Evolutionary conservation across 116 monocot genomes (phyloP).

Genomic region (Dioscorea cayenensis): DNA sequence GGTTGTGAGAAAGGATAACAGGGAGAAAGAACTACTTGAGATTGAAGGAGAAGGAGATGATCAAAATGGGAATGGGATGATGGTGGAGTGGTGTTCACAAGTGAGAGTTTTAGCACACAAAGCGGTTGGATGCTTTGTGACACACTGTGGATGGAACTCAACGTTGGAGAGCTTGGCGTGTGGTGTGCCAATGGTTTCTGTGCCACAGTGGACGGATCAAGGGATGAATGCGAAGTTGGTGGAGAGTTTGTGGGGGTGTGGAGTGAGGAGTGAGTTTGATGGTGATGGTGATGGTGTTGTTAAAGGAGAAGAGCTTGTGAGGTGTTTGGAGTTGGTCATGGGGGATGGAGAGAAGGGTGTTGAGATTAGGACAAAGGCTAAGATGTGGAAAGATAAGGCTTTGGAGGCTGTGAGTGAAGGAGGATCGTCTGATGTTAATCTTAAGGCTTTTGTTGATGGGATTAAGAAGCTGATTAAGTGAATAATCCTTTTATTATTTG

Average conservation of each 20-base stretch:
- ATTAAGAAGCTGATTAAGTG: neutral
- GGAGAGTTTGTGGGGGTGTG: conserved; percentile 22
- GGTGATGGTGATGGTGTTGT: conserved; percentile 11
- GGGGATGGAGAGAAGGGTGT: conserved; percentile 17
- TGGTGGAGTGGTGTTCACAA: conserved; percentile 32
- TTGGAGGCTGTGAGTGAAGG: neutral
- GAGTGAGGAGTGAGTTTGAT: conserved; percentile 14
- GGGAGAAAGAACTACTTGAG: neutral
- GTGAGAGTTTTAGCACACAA: conserved; percentile 15
- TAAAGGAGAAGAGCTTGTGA: conserved; percentile 9
- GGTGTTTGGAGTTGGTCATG: conserved; percentile 34
- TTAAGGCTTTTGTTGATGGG: conserved; percentile 2
- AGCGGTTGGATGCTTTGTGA: conserved; percentile 46
- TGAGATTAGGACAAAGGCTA: conserved; percentile 16
- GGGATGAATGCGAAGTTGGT: conserved; percentile 22
- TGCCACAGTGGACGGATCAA: conserved; percentile 32
- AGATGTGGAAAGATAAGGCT: conserved; percentile 17
- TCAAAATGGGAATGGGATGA: conserved; percentile 7
- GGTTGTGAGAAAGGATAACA: conserved; percentile 17
- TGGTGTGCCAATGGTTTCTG: conserved; percentile 27
- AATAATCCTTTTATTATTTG: neutral
- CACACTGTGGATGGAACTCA: conserved; percentile 58
- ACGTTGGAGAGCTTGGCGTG: conserved; percentile 19
- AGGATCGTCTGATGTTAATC: conserved; percentile 22
- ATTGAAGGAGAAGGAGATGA: neutral